These are phyloP conservation scores for Aspergillus asperescens DNA, from an alignment of 495 filamentous ascomycete species.

Conservation along the genomic window DNA sequence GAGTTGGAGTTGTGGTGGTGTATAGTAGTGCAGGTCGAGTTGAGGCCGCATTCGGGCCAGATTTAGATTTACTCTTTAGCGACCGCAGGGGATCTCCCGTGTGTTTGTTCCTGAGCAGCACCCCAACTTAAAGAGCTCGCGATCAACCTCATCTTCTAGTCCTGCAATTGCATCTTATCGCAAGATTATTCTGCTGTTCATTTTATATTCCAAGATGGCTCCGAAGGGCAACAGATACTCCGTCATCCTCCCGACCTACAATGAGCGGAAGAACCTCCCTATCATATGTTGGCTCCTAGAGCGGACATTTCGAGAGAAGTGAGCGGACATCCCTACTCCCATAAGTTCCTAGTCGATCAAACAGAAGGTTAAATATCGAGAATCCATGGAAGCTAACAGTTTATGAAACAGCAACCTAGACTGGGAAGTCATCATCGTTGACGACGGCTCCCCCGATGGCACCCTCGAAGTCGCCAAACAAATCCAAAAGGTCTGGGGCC, in stretches of 20 bases:
- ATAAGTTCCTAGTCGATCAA: neutral
- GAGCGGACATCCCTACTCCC: neutral
- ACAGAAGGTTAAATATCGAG: neutral
- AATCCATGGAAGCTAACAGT: neutral
- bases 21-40: neutral
- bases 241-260: slow-evolving; percentile 95
- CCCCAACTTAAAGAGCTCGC: neutral
- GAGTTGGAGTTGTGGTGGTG: neutral
- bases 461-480: slow-evolving; percentile 86
- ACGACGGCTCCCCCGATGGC: slow-evolving; percentile 95
- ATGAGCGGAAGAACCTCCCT: slow-evolving; percentile 94
- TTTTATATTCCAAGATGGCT: slow-evolving; percentile 29
- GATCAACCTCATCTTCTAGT: neutral
- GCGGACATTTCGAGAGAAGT: slow-evolving; percentile 78
- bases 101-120: neutral
- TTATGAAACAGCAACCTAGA: slow-evolving; percentile 65
- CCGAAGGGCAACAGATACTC: slow-evolving; percentile 75
- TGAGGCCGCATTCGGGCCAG: slow-evolving; percentile 9
- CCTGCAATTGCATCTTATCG: slow-evolving; percentile 1
- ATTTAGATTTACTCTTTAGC: neutral
- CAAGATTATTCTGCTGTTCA: neutral
- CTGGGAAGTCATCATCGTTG: slow-evolving; percentile 96
- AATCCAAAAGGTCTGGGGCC: slow-evolving; percentile 74
- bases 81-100: slow-evolving; percentile 14
- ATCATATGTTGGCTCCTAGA: slow-evolving; percentile 92